Evolutionary conservation across 2,329 filamentous ascomycete genomes (phyloP).

Genomic region (Alternaria gansuensis): DNA sequence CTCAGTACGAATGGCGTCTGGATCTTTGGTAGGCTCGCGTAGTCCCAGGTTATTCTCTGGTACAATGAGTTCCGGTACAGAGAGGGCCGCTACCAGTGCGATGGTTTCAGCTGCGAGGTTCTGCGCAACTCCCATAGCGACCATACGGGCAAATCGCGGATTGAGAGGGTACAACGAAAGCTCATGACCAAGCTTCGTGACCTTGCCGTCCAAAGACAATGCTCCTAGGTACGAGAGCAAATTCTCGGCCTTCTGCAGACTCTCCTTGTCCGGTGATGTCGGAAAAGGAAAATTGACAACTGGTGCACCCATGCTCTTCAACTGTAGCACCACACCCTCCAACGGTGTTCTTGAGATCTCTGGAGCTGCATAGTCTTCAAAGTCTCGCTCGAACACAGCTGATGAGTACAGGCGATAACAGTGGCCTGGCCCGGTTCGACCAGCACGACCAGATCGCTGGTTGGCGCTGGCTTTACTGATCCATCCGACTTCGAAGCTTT

Average conservation of each 20-base stretch:
- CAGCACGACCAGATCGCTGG: conserved; percentile 91
- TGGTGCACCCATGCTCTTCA: conserved; percentile 93
- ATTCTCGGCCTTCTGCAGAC: conserved; percentile 83
- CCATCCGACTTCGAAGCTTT: conserved; percentile 95
- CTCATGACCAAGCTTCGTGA: conserved; percentile 80
- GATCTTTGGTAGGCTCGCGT: conserved; percentile 57
- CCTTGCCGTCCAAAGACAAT: conserved; percentile 73
- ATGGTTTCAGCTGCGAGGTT: conserved; percentile 86
- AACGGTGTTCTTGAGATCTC: conserved; percentile 92
- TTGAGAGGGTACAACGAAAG: conserved; percentile 90
- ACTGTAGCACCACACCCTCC: conserved; percentile 85
- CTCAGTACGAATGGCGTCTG: conserved; percentile 62
- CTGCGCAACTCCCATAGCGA: conserved; percentile 86
- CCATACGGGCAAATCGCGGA: conserved; percentile 88
- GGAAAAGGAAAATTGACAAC: conserved; percentile 97
- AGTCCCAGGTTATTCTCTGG: conserved; percentile 80
- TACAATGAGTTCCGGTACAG: conserved; percentile 87
- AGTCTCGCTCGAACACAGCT: conserved; percentile 90
- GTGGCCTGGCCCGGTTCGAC: conserved; percentile 93
- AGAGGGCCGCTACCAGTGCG: conserved; percentile 85
- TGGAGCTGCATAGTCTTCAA: conserved; percentile 83
- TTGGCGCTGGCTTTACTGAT: conserved; percentile 96
- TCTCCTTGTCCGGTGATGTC: conserved; percentile 80
- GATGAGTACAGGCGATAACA: conserved; percentile 96
- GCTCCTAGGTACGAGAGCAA: conserved; percentile 87